Percentiles rank a stretch among this genome's conserved stretches.
Conservation (phyloP, 179 eudicot genomes). For the Carnegiea gigantea region DNA sequence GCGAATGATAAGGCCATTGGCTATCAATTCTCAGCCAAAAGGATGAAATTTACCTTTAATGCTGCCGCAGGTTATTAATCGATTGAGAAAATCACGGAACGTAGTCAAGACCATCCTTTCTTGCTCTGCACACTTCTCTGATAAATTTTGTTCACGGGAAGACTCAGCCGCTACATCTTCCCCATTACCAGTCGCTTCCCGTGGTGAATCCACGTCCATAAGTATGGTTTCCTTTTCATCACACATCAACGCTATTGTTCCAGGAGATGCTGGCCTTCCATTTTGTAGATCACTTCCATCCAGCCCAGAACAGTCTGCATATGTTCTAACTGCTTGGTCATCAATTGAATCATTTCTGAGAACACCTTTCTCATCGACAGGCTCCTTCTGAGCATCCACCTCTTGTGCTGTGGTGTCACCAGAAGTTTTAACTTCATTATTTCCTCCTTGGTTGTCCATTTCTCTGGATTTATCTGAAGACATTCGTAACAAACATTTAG, state of each 20-base stretch:
- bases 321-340: conserved; percentile 2
- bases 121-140: conserved; percentile 41
- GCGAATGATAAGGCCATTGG: neutral
- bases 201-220: conserved; percentile 27
- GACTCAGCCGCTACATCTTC: conserved; percentile 15
- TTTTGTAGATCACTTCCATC: conserved; percentile 29
- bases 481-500: neutral
- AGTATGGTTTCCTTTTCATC: conserved; percentile 5
- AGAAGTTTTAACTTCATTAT: conserved; percentile 22
- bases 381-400: conserved; percentile 10
- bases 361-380: conserved; percentile 12
- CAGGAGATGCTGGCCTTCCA: conserved; percentile 43
- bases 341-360: conserved; percentile 5
- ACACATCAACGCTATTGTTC: conserved; percentile 18
- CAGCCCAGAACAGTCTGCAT: conserved; percentile 25
- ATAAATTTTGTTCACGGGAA: conserved; percentile 17
- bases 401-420: conserved; percentile 3
- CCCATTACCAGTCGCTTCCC: conserved; percentile 11
- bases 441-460: conserved; percentile 15
- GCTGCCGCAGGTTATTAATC: conserved; percentile 44
- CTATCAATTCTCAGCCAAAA: too few species aligned
- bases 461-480: conserved; percentile 25
- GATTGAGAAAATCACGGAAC: conserved; percentile 40
- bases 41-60: conserved; percentile 33
- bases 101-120: conserved; percentile 43